These are phyloP conservation scores for Pythium aristosporum DNA, from an alignment of 352 stramenopile species.

Conservation along the genomic window DNA sequence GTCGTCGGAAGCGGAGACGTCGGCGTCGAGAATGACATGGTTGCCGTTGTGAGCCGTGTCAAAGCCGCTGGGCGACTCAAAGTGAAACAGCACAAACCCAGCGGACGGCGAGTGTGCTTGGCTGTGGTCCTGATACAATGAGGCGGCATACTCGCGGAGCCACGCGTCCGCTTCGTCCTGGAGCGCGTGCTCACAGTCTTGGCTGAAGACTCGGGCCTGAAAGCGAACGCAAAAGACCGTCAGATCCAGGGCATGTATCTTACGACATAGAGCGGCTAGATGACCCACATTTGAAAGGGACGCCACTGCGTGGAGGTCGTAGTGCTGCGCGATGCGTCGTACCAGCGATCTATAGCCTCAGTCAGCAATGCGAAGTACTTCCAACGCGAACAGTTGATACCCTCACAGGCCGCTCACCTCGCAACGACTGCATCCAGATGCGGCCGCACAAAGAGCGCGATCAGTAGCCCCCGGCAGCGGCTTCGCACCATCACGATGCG, in stretches of 20 bases:
- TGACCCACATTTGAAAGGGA: not conserved
- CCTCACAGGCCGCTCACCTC: conserved; percentile 31
- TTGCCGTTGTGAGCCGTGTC: too few species aligned
- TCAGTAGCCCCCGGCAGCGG: conserved; percentile 3
- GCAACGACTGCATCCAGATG: conserved; percentile 26
- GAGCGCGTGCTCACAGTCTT: conserved; percentile 11
- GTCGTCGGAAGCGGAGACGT: not conserved
- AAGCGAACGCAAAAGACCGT: not conserved
- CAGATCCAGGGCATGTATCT: not conserved
- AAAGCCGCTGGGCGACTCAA: not conserved
- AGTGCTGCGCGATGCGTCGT: conserved; percentile 41
- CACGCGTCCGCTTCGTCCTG: conserved; percentile 10
- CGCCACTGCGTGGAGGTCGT: conserved; percentile 36
- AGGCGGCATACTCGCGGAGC: not conserved
- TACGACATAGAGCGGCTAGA: not conserved
- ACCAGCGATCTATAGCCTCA: conserved; percentile 33
- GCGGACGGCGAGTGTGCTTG: too few species aligned
- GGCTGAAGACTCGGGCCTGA: conserved; percentile 8
- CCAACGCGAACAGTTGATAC: not conserved
- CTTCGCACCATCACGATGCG: conserved; percentile 46
- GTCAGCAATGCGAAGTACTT: not conserved
- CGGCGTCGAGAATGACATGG: not conserved
- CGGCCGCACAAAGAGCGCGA: conserved; percentile 42
- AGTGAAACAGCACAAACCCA: conserved; percentile 15
- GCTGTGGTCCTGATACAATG: not conserved